Conservation (phyloP, 352 stramenopile species). For the Lagenidium giganteum region DNA sequence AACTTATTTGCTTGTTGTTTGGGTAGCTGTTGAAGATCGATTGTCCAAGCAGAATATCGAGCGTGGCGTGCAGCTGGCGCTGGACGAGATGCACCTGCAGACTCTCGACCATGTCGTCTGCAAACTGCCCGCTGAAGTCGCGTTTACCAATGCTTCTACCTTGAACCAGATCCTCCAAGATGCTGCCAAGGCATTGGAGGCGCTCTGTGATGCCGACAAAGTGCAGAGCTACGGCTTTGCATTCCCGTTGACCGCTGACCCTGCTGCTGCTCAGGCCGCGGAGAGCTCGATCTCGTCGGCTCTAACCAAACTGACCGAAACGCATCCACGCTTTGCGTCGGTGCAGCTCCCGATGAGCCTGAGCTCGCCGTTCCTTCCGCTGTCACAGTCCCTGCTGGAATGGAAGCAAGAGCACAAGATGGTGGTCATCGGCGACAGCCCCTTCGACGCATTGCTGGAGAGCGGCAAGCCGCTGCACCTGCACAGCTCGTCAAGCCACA, state of each 20-base stretch:
- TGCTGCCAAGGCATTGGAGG: constrained; percentile 33
- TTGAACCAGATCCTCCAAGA: constrained; percentile 27
- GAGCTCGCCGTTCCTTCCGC: constrained; percentile 21
- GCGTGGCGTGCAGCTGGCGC: constrained; percentile 40
- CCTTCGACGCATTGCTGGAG: constrained; percentile 52
- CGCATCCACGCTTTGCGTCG: constrained; percentile 47
- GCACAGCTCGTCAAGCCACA: constrained; percentile 29
- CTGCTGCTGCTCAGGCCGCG: constrained; percentile 19
- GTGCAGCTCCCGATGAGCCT: constrained; percentile 57
- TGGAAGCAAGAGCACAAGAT: constrained; percentile 44
- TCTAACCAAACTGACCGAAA: constrained; percentile 30
- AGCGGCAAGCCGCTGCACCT: constrained; percentile 62
- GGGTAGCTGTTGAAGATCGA: constrained; percentile 25
- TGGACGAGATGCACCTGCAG: constrained; percentile 49
- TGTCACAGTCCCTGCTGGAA: constrained; percentile 28
- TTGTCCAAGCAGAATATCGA: constrained; percentile 35
- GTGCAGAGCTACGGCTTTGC: constrained; percentile 69
- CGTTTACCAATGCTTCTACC: constrained; percentile 4
- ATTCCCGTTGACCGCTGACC: constrained; percentile 13
- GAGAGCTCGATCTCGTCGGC: constrained; percentile 40
- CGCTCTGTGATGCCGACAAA: constrained; percentile 30
- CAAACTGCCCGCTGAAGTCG: constrained; percentile 55
- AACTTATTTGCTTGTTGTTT: neutral
- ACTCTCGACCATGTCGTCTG: constrained; percentile 56
- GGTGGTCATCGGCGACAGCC: constrained; percentile 56